Evolutionary conservation across 371 early-diverging fungal genomes (phyloP), one percentile per base, ranked within the genome.

Genomic region (Batkoa obscura): DNA sequence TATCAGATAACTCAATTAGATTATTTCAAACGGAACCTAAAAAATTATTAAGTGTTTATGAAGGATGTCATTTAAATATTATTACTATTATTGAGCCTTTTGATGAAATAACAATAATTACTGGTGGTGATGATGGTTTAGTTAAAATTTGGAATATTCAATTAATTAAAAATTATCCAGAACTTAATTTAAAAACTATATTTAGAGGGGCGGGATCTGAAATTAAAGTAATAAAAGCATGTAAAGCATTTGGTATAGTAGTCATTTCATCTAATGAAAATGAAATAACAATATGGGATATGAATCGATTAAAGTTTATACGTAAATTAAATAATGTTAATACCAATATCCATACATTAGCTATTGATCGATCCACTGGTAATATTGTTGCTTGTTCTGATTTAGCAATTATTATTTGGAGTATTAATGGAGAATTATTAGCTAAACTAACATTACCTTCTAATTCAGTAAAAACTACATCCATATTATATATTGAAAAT

Each of bases 361-460:
- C 46, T 9, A 45, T 37, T 17, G 38, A 45, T 13, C 4, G 12
- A 3, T 42, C 50, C 56, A 39, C 34, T 75, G 70, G 86, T 83
- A 84, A 83, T 58, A 84, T 86, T 57, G 71, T 75, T 0, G 76
- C 82, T 1, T 81, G 81, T 50, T 75, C 79, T 31, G 76, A 76
- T 0, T 66, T 74, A 35, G 61, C 69, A 8, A 59, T 83, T 13
- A 66, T 75, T 13, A 58, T 84, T 2, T 86, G 82, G 83, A 74
- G 71, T 2, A 72, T 86, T 37, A 86, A 86, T 63, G 86, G 86
- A 3, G 81, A 79, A 41, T 65, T 81, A 36, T 71, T 82, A 30
- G 47, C 76, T 9, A 64, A 72, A 38, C 76, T 75, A 50, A 68
- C 69, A 38, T 64, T 74, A 2, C 71, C 78, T 23, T 67, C 76